Evolutionary conservation across 2,329 filamentous ascomycete species (phyloP).

Genomic region (Arthrobotrys sinensis): DNA sequence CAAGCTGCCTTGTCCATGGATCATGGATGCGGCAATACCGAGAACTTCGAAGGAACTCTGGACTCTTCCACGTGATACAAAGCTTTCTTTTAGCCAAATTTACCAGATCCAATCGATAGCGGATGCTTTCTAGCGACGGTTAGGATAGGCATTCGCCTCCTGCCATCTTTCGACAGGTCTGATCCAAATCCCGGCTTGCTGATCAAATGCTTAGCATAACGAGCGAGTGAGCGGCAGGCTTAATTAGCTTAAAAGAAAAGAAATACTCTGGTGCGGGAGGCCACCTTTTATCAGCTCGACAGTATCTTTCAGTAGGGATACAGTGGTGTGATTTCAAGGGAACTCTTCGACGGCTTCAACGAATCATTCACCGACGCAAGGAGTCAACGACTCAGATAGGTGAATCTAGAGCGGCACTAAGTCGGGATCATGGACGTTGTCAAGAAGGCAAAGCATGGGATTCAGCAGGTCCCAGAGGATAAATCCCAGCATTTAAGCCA

Average conservation of each 20-base stretch:
- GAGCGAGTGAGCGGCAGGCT: background rate
- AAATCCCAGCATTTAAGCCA: constrained; percentile 24
- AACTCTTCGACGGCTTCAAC: background rate
- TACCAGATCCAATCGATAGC: constrained; percentile 30
- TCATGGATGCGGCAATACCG: constrained; percentile 19
- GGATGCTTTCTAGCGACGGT: constrained; percentile 13
- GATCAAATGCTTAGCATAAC: constrained; percentile 42
- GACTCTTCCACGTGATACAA: constrained; percentile 25
- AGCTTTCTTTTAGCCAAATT: background rate
- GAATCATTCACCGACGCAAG: constrained; percentile 20
- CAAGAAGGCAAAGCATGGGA: constrained; percentile 20
- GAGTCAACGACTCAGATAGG: constrained; percentile 1
- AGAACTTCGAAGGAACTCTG: constrained; percentile 17
- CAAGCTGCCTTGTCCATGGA: constrained; percentile 19
- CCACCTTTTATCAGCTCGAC: constrained; percentile 14
- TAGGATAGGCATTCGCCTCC: constrained; percentile 38
- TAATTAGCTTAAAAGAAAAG: background rate
- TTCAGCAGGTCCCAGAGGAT: constrained; percentile 23
- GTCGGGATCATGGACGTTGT: constrained; percentile 9
- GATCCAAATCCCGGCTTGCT: constrained; percentile 39
- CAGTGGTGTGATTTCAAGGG: constrained; percentile 24
- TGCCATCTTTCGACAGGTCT: constrained; percentile 49
- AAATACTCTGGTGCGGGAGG: constrained; percentile 6
- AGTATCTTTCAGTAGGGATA: background rate
- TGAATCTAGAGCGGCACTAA: constrained; percentile 30